Conservation (phyloP, 208 protist genomes). For the Trypanosoma scelopori region DNA sequence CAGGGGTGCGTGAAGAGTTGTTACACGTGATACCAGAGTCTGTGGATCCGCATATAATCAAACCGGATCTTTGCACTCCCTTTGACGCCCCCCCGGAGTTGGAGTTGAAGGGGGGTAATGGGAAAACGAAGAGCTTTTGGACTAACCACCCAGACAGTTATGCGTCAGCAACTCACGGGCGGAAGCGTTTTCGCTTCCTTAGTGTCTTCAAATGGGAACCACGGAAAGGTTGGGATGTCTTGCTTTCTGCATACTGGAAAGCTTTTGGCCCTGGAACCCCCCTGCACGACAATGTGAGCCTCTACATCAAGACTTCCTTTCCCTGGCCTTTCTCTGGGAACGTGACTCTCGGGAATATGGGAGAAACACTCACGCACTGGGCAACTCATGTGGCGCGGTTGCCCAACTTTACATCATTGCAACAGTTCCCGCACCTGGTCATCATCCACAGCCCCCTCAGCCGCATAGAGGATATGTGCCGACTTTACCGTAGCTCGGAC, state of each 20-base stretch:
- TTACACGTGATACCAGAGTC: constrained; percentile 50
- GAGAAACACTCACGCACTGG: constrained; percentile 4
- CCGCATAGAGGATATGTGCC: constrained; percentile 30
- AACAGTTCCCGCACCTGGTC: constrained; percentile 38
- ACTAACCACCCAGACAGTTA: constrained; percentile 16
- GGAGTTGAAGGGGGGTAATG: neutral
- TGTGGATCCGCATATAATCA: constrained; percentile 53
- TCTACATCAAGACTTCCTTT: constrained; percentile 12
- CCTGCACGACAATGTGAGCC: constrained; percentile 12
- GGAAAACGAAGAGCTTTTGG: constrained; percentile 8
- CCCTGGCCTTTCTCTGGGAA: neutral
- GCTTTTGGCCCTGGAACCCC: constrained; percentile 32
- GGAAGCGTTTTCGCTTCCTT: constrained; percentile 46
- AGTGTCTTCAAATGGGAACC: constrained; percentile 71
- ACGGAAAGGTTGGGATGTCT: constrained; percentile 66
- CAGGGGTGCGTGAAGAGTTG: constrained; percentile 26
- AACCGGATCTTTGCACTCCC: constrained; percentile 27
- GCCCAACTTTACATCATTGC: constrained; percentile 19
- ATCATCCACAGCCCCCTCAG: constrained; percentile 17
- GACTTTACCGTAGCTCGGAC: constrained; percentile 69
- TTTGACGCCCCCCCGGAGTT: constrained; percentile 2
- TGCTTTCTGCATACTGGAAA: constrained; percentile 50
- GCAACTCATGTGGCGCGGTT: constrained; percentile 5
- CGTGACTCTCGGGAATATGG: neutral
- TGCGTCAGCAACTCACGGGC: constrained; percentile 17